Conservation (phyloP, 2,329 filamentous ascomycete genomes). For the Trichoderma gracile region DNA sequence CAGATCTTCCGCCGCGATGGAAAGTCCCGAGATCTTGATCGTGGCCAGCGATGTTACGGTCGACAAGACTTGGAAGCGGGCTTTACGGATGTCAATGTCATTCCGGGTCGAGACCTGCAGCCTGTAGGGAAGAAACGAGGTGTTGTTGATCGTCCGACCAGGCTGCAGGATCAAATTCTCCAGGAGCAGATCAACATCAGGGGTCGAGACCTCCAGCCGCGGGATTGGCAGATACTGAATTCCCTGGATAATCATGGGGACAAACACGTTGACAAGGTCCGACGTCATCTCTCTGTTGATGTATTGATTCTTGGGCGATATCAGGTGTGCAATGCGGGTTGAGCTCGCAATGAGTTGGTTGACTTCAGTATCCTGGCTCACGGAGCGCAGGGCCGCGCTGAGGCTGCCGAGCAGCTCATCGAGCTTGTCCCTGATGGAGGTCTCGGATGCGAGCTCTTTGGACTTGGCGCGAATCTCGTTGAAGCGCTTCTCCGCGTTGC, state of each 20-base stretch:
- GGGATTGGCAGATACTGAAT: slow-evolving; percentile 90
- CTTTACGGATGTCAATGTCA: slow-evolving; percentile 81
- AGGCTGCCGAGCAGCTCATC: slow-evolving; percentile 70
- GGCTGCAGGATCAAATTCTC: slow-evolving; percentile 92
- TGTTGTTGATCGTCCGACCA: slow-evolving; percentile 77
- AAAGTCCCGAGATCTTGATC: slow-evolving; percentile 78
- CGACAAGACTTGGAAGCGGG: slow-evolving; percentile 62
- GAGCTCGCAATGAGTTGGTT: slow-evolving; percentile 67
- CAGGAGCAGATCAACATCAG: slow-evolving; percentile 79
- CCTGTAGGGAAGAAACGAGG: slow-evolving; percentile 85
- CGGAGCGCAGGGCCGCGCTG: slow-evolving; percentile 66
- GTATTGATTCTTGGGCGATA: slow-evolving; percentile 65
- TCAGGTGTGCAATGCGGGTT: slow-evolving; percentile 65
- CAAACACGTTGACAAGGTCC: slow-evolving; percentile 77
- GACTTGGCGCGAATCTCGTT: slow-evolving; percentile 54
- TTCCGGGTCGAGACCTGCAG: slow-evolving; percentile 82
- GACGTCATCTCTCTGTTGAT: slow-evolving; percentile 71
- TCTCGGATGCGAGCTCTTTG: slow-evolving; percentile 66
- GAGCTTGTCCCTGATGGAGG: slow-evolving; percentile 70
- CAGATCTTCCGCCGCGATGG: slow-evolving; percentile 79
- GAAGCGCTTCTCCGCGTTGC: slow-evolving; percentile 63
- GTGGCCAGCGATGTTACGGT: slow-evolving; percentile 69
- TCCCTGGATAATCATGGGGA: slow-evolving; percentile 72
- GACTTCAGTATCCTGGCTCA: slow-evolving; percentile 71
- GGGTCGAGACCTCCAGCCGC: slow-evolving; percentile 81